Evolutionary conservation across 108 stramenopile genomes (phyloP).

Genomic region (Tribonema minus): DNA sequence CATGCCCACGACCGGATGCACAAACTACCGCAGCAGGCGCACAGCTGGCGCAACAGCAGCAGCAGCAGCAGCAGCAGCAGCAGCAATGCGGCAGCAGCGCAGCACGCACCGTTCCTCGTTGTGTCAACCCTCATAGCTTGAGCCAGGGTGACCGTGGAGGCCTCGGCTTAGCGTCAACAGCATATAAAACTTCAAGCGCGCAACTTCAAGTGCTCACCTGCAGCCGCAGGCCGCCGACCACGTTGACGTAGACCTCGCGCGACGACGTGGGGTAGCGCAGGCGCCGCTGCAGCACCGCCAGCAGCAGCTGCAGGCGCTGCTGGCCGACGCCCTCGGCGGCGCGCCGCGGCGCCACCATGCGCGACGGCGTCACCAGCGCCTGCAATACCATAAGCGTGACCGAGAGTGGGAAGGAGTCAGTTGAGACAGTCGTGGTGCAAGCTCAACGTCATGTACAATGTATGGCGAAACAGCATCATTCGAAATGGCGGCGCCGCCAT

Average conservation of each 20-base stretch:
- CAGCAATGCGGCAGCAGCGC: neutral
- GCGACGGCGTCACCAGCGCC: constrained; percentile 60
- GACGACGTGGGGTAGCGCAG: constrained; percentile 64
- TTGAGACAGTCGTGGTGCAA: too few species aligned
- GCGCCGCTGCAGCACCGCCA: constrained; percentile 85
- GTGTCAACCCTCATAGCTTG: too few species aligned
- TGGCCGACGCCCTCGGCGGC: constrained; percentile 69
- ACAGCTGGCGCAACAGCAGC: neutral
- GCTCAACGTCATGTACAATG: too few species aligned
- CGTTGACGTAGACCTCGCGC: constrained; percentile 75
- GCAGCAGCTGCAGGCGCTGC: constrained; percentile 69
- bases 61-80: neutral
- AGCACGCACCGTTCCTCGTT: neutral
- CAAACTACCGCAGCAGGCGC: neutral
- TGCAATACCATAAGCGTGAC: constrained; percentile 72
- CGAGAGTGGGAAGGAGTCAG: too few species aligned
- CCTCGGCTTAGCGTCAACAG: too few species aligned
- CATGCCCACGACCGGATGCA: too few species aligned
- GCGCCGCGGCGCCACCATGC: constrained; percentile 46
- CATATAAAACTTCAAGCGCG: constrained; percentile 23
- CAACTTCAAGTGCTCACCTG: constrained; percentile 44
- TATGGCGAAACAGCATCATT: too few species aligned
- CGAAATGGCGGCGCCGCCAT: too few species aligned
- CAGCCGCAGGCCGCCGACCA: constrained; percentile 73
- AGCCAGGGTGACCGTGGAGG: too few species aligned